Conservation (phyloP, 306 rosid genomes). For the Malus sylvestris region DNA sequence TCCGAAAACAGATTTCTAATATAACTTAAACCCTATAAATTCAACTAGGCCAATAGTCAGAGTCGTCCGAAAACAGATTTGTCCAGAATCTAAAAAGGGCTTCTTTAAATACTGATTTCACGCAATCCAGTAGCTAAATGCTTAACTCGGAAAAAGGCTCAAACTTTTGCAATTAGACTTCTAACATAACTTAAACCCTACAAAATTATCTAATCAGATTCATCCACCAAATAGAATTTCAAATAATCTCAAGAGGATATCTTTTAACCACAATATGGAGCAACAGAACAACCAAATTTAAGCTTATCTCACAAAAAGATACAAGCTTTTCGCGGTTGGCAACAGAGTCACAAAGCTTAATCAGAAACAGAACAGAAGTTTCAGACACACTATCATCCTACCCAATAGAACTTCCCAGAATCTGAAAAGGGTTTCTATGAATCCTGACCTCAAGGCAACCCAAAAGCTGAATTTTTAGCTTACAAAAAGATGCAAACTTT, state of each 20-base stretch:
- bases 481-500: neutral
- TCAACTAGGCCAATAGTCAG: neutral
- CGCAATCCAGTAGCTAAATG: neutral
- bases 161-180: neutral
- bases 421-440: neutral
- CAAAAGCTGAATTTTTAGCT: neutral
- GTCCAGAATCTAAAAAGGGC: neutral
- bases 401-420: neutral
- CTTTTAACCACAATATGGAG: neutral
- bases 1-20: neutral
- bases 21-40: neutral
- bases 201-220: neutral
- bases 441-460: neutral
- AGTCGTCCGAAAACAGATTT: neutral
- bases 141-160: neutral
- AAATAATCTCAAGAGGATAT: neutral
- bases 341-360: neutral
- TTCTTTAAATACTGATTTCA: neutral
- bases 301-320: neutral
- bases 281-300: neutral
- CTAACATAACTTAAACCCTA: neutral
- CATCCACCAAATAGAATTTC: neutral
- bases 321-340: neutral
- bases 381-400: neutral
- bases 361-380: neutral